Evolutionary conservation across 2,329 filamentous ascomycete genomes (phyloP), one percentile per base, ranked within the genome.

Genomic region (Blastomyces emzantsi): DNA sequence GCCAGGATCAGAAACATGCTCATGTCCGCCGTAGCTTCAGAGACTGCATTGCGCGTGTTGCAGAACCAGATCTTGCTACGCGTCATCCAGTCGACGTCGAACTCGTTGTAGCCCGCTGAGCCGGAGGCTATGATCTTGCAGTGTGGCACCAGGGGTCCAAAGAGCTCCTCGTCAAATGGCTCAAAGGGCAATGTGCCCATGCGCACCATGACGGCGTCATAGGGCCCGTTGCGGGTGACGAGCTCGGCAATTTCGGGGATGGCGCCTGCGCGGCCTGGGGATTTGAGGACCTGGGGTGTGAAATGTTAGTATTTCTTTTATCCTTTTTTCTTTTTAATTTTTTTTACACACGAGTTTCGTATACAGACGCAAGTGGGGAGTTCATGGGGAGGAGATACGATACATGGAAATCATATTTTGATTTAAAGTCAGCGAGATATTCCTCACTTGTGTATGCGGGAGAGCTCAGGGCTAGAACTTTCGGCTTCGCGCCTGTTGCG

Each of bases 11-110:
- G 71, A 68, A 80, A 81, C n/a, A 81, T 73, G 11, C 81, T 78
- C 76, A 82, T 80, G 54, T 82, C 80, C 0, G 80, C 80, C 0
- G 79, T 82, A 1, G 82, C 80, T 63, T 85, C 79, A 0, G 82
- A 78, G 0, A 82, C 81, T 0, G 81, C 83, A 64, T 85, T 77
- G 2, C 80, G 70, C 0, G 78, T 78, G 66, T 83, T 85, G 72
- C 81, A 85, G 67, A 85, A 84, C 71, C 76, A 81, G 33, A 85
- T 77, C 5, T 73, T 73, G 7, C 77, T 66, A 15, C 63, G 51
- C 0, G 78, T 77, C 69, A 81, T 73, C 75, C 76, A 80, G 3
- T 76, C 68, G 0, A 81, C 73, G 56, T 79, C 75, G 49, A 81
- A 79, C 66, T 81, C 77, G 64, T 82, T 78, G 69, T 77, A 82